Evolutionary conservation across 345 rosid genomes (phyloP), one percentile per base, ranked within the genome.

Genomic region (Triadica sebifera): DNA sequence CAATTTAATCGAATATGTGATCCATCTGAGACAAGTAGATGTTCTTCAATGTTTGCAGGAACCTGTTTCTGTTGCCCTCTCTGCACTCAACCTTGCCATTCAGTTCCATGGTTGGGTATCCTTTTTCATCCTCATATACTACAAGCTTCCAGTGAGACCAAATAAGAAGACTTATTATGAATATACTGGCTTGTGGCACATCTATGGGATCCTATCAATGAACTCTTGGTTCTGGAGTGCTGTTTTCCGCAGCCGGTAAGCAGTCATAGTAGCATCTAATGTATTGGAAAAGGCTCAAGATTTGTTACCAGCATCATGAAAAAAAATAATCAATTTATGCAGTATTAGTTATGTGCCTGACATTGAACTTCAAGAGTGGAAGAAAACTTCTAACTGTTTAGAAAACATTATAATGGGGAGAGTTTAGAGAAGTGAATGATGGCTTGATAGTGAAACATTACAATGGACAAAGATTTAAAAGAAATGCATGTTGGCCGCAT

Each of bases 41-140:
- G 34, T 29, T 29, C 68, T 70, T 72, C 70, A 43, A 43, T 66
- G 38, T 71, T 53, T 24, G 57, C 80, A 94, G 93, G 97, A 92
- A 82, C 97, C 97, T 56, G 89, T 88, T 74, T 90, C 97, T 49
- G 97, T 94, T 72, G 94, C 91, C 37, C 79, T 92, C 60, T 92
- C 97, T 63, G 86, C 93, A 0, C 87, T 94, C 37, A 90, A 89
- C 75, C 93, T 94, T 59, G 85, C 92, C 0, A 80, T 92, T 71
- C 97, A 94, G 69, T 92, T 92, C 79, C 94, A 89, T 72, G 93
- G 97, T 67, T 94, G 92, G 97, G 81, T 94, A 71, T 92, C 97
- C 20, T 94, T 92, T 73, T 88, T 90, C 84, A 88, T 90, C 89
- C 95, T 92, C 38, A 73, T 89, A 53, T 86, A 90, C 83, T 90